Evolutionary conservation across 176 grass and related monocot genomes (phyloP), one percentile per base, ranked within the genome.

Genomic region (Saccharum officinarum): DNA sequence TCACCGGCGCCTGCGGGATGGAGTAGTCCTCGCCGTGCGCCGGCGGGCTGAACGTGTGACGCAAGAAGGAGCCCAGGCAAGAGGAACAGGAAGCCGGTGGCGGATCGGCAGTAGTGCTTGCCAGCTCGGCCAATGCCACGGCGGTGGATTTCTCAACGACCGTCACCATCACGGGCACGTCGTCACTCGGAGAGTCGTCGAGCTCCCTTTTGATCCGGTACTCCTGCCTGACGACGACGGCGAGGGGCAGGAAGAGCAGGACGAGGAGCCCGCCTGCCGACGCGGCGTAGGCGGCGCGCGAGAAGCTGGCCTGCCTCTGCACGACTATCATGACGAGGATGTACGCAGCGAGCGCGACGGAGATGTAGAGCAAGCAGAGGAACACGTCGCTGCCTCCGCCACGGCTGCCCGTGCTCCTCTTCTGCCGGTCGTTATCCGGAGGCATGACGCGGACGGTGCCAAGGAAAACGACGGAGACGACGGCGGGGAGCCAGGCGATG

Each of bases 401-500:
- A 2, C 41, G 8, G 41, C 41, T 9, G 39, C 39, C 0, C 7
- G 39, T 40, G 39, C 39, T 9, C 39, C 39, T 40, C 39, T 40
- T 40, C 1, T 7, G 39, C 39, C 39, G 39, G 7, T 1, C 1
- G 7, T 40, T 0, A 40, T 40, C 39, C 8, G 36, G 34, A 1
- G 47, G 73, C 7, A 76, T 9, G 73, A 76, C 30, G 7, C 73
- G 47, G 28, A 76, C 47, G 8, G 73, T 55, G 73, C 5, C 22
- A 20, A 89, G 54, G 83, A 92, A 89, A 9, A 63, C 25, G 76
- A 83, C 20, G 78, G 78, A 92, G 65, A 92, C 45, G 36, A 73
- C 86, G 12, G 86, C 73, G 17, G 86, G 90, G 31, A 92, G 90
- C 90, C 86, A 92, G 20, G 90, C 90, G 73, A 92, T 69, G 83